Percentiles rank a stretch among this genome's conserved stretches.
Conservation (phyloP, 495 filamentous ascomycete genomes). For the Xylaria acuta region DNA sequence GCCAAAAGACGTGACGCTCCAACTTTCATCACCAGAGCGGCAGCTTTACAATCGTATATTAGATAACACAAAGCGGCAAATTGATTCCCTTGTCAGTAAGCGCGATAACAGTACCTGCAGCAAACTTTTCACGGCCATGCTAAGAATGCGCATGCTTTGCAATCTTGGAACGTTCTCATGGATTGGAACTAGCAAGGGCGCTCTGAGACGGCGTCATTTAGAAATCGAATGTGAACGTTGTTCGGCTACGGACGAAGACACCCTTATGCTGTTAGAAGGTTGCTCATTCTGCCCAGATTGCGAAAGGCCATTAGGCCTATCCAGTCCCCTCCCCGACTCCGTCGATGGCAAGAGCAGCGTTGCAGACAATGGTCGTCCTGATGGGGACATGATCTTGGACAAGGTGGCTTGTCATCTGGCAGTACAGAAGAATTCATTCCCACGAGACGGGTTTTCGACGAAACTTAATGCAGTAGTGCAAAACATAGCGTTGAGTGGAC, state of each 20-base stretch:
- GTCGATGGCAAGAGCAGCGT: background rate
- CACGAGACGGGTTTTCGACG: background rate
- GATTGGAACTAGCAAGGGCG: background rate
- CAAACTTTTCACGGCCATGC: conserved; percentile 46
- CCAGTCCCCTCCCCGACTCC: background rate
- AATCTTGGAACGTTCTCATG: conserved; percentile 54
- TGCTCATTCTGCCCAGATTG: conserved; percentile 2
- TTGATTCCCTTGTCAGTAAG: background rate
- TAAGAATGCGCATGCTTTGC: conserved; percentile 54
- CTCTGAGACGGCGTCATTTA: background rate
- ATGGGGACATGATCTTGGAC: background rate
- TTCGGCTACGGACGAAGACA: background rate
- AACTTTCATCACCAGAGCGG: conserved; percentile 1
- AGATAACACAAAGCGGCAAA: background rate
- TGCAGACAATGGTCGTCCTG: background rate
- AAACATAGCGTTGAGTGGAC: background rate
- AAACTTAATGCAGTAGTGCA: background rate
- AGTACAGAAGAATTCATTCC: background rate
- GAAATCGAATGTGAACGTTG: conserved; percentile 2
- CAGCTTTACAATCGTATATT: background rate
- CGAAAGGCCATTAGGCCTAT: conserved; percentile 36
- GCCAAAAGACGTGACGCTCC: background rate
- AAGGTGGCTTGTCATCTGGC: background rate
- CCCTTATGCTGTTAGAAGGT: background rate
- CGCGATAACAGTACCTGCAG: background rate